A percentile compares a stretch with the other conserved stretches of the same genome.
These are phyloP conservation scores for Hericium rajendrae DNA, from an alignment of 768 basidiomycete species.

Conservation along the genomic window DNA sequence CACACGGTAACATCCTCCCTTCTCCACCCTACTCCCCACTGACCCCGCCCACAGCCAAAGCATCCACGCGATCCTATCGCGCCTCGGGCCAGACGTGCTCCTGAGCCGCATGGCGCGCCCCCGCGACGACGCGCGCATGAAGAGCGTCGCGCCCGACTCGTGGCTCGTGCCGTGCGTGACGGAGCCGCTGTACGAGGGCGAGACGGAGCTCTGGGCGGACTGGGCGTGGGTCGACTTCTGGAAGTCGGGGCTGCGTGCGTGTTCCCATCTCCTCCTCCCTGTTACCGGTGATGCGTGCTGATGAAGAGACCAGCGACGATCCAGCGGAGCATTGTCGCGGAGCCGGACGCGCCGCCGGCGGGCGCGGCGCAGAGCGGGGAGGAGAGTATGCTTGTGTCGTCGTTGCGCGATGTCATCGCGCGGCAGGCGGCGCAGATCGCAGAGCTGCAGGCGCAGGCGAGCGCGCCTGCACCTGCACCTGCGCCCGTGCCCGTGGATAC, in stretches of 20 bases:
- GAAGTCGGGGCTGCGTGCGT: conserved; percentile 90
- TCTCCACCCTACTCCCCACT: background rate
- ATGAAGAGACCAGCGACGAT: conserved; percentile 46
- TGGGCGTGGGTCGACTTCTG: conserved; percentile 98
- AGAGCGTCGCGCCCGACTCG: conserved; percentile 76
- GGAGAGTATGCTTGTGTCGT: conserved; percentile 63
- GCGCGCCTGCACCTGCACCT: conserved; percentile 16
- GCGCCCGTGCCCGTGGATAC: background rate
- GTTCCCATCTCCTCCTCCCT: background rate
- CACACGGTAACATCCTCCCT: conserved; percentile 51
- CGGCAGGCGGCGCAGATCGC: conserved; percentile 79
- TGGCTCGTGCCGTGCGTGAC: conserved; percentile 54
- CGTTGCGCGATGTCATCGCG: conserved; percentile 74
- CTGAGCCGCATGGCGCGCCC: conserved; percentile 78
- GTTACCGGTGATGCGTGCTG: background rate
- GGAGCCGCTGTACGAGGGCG: conserved; percentile 37
- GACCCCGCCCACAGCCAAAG: conserved; percentile 28
- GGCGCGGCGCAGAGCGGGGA: conserved; percentile 59
- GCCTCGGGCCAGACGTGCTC: conserved; percentile 84
- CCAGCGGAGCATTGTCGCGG: conserved; percentile 61
- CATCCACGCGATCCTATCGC: conserved; percentile 82
- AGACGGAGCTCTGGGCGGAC: conserved; percentile 94
- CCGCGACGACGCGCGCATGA: conserved; percentile 90
- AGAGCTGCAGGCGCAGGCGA: conserved; percentile 44
- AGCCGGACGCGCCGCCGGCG: conserved; percentile 56